Base-by-base conservation (phyloP, 2,329 filamentous ascomycete genomes). In the Talaromyces sp. region DNA sequence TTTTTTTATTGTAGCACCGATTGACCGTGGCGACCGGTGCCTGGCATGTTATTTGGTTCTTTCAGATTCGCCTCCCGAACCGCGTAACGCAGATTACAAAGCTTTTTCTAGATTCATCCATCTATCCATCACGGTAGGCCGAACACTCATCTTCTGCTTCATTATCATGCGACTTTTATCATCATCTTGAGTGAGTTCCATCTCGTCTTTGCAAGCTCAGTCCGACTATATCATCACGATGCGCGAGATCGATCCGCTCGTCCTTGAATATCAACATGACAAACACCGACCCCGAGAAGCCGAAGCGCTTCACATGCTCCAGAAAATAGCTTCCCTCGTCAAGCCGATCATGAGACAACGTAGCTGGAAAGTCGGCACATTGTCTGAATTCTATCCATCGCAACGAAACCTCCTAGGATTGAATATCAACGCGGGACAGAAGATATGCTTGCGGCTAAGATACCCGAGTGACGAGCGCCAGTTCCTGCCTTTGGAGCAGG, bases 271-370 rank as follows among this genome's bases (percentile, higher is more conserved):
- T 68, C 81, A 84, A 52, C 83, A 86, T 77, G 77, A 85, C n/a
- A 81, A 81, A 54, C 75, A 78, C 33, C 76, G 80, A 9, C 78
- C 79, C 11, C 78, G 83, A 11, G 81, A 83, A 67, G 75, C 78
- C n/a, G 84, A 86, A 67, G 84, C 84, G 11, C 73, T 85, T 3
- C 73, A 86, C 41, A 87, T 86, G 65, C 84, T 98, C 27, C 90
- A 88, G 72, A 93, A 90, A 77, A 85, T 96, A 47, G 92, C 92
- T 2, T 96, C 93, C 31, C 79, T 96, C 65, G 93, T 97, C 67
- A 97, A 97, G 76, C 94, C 94, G 19, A 91, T 98, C 68, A 98
- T 98, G 93, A 86, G 92, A 69, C 92, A 92, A 57, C 87, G 91
- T 50, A 84, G 84, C 63, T 98, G 93, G 91, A 89, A 83, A 68